These are phyloP conservation scores for Candida frijolesensis DNA, from an alignment of 1,139 yeast genomes.

Conservation along the genomic window DNA sequence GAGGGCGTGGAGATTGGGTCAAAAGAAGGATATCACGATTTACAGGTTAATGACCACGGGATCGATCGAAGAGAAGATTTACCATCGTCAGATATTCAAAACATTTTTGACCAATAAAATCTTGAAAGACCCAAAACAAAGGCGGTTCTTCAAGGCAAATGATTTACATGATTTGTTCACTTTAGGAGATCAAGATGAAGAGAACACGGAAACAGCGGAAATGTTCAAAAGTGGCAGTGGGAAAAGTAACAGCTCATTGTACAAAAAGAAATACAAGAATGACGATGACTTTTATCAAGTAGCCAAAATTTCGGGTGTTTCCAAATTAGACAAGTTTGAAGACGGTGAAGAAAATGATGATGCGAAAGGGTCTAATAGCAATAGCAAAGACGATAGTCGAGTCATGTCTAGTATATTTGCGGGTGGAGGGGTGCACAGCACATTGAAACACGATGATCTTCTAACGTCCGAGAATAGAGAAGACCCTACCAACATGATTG, in stretches of 20 bases:
- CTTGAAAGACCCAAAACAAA: constrained; percentile 91
- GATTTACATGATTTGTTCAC: constrained; percentile 90
- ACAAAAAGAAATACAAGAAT: constrained; percentile 31
- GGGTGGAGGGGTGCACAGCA: constrained; percentile 71
- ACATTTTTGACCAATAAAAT: constrained; percentile 93
- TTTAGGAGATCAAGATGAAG: constrained; percentile 72
- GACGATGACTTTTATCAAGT: constrained; percentile 61
- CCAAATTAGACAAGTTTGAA: constrained; percentile 53
- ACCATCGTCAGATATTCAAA: constrained; percentile 94
- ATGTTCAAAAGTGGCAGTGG: constrained; percentile 53
- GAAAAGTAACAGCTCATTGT: constrained; percentile 39
- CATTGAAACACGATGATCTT: constrained; percentile 78
- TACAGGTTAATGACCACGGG: constrained; percentile 94
- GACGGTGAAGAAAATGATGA: constrained; percentile 39
- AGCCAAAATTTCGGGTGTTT: constrained; percentile 55
- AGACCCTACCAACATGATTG: constrained; percentile 48
- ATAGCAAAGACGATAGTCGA: constrained; percentile 47
- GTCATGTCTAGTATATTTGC: constrained; percentile 78
- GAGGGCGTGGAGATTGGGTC: constrained; percentile 97
- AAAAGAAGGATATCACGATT: constrained; percentile 89
- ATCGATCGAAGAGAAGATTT: constrained; percentile 93
- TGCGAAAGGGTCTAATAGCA: constrained; percentile 11
- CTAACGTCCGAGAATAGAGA: constrained; percentile 56
- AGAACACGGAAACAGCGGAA: constrained; percentile 67
- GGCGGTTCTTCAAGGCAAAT: constrained; percentile 87